Evolutionary conservation across 192 early-diverging fungal genomes (phyloP).

Genomic region (Podochytrium sp.): DNA sequence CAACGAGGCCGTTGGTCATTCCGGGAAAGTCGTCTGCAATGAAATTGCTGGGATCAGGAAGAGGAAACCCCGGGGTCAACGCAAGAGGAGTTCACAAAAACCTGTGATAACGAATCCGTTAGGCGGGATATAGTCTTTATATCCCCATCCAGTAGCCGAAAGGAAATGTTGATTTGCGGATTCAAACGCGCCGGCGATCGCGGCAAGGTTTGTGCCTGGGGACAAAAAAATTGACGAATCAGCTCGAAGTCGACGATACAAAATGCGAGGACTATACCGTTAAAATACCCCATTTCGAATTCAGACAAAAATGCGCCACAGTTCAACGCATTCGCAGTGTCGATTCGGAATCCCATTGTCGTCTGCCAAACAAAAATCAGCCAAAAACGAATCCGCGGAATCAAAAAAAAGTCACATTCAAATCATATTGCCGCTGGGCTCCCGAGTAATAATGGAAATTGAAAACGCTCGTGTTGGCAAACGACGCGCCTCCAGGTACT

Average conservation of each 20-base stretch:
- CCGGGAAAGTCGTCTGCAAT: background rate
- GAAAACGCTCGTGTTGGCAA: slow-evolving; percentile 10
- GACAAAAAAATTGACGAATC: no score
- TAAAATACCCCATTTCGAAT: slow-evolving; percentile 28
- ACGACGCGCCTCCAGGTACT: slow-evolving; percentile 16
- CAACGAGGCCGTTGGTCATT: slow-evolving; percentile 28
- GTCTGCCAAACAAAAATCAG: background rate
- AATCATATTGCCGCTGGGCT: background rate
- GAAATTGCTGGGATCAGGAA: background rate
- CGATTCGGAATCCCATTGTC: slow-evolving; percentile 31
- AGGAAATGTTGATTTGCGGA: slow-evolving; percentile 4
- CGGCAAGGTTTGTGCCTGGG: no score
- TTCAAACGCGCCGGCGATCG: background rate
- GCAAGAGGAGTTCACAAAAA: no score
- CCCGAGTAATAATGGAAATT: slow-evolving; percentile 32
- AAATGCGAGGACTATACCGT: no score
- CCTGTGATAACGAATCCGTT: background rate
- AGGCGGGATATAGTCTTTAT: slow-evolving; percentile 22
- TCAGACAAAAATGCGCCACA: slow-evolving; percentile 25
- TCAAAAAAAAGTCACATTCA: slow-evolving; percentile 6
- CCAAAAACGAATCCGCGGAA: background rate
- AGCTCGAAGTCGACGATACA: no score
- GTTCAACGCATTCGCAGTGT: background rate
- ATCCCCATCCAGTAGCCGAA: slow-evolving; percentile 28
- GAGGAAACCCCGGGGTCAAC: no score